Conservation (phyloP, 176 grass and related monocot species). For the Oropetium thomaeum region DNA sequence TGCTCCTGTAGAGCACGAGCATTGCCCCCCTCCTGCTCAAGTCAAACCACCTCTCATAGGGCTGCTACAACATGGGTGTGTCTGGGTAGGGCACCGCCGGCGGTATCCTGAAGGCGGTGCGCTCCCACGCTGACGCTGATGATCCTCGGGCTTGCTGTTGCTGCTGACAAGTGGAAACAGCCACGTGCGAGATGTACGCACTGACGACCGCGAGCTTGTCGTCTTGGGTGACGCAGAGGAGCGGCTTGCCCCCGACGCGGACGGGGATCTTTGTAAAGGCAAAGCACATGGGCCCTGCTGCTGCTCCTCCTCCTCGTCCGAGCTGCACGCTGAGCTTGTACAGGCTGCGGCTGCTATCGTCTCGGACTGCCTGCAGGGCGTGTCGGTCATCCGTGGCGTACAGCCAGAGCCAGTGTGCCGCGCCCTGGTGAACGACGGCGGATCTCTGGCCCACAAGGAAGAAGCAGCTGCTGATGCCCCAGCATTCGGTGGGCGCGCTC, state of each 20-base stretch:
- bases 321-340: not conserved
- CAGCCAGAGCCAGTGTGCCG: not conserved
- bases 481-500: not conserved
- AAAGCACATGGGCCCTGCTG: not conserved
- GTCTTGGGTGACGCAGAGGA: not conserved
- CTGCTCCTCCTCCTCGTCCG: too few species aligned
- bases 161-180: not conserved
- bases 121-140: not conserved
- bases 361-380: too few species aligned
- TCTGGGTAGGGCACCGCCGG: not conserved
- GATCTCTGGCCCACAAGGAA: too few species aligned
- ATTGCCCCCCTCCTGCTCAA: not conserved
- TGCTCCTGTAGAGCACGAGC: not conserved
- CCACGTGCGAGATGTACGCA: not conserved
- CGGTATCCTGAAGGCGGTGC: slow-evolving; percentile 8
- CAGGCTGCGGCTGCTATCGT: not conserved
- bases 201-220: not conserved
- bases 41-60: not conserved
- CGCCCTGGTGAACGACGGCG: not conserved
- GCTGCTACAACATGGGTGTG: too few species aligned
- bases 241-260: not conserved
- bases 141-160: not conserved
- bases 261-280: not conserved
- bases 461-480: too few species aligned
- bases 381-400: not conserved